Base-by-base conservation (phyloP, 305 asterid species). In the Fraxinus xanthoxyloides region DNA sequence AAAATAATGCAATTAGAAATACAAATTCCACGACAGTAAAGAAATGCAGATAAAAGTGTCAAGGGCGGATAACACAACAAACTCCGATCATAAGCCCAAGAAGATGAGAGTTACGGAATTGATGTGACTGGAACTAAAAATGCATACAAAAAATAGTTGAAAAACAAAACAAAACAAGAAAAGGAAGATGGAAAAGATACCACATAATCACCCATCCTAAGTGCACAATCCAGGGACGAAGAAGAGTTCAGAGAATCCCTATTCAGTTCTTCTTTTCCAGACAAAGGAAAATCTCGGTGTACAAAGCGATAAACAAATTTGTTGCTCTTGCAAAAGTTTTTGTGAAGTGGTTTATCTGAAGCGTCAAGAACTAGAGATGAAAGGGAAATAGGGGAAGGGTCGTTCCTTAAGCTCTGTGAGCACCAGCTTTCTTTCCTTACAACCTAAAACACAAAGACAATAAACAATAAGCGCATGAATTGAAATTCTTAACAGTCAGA, bases 131-230 rank as follows among this genome's bases (percentile, higher is more conserved):
- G 46, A 54, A 74, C 70, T 40, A 77, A 79, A 79, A 83, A 36
- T 78, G 72, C 74, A 79, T 61, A 79, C 43, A 79, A 56, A 79
- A 35, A 78, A 72, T 36, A 69, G 72, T 40, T 51, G 69, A 78
- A 79, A 85, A 79, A 73, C 46, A 76, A 15, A 4, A 70, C 17
- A 79, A 40, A 56, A 79, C 73, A 7, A 38, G 61, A 72, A 69
- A 73, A 43, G 72, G 82, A 32, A 72, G 43, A 72, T 72, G 48
- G 76, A 72, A 72, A 72, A 82, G 89, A 77, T 91, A 96, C 99
- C 98, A 96, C 99, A 85, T 96, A 94, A 86, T 96, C 99, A 73
- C 99, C 99, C 79, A 38, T 91, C 85, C 83, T 90, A 84, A 94
- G 90, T 26, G 80, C 85, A 80, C 87, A 78, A 81, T 84, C 89